These are phyloP conservation scores for Henckelia pumila DNA, from an alignment of 257 asterid genomes.

Conservation along the genomic window DNA sequence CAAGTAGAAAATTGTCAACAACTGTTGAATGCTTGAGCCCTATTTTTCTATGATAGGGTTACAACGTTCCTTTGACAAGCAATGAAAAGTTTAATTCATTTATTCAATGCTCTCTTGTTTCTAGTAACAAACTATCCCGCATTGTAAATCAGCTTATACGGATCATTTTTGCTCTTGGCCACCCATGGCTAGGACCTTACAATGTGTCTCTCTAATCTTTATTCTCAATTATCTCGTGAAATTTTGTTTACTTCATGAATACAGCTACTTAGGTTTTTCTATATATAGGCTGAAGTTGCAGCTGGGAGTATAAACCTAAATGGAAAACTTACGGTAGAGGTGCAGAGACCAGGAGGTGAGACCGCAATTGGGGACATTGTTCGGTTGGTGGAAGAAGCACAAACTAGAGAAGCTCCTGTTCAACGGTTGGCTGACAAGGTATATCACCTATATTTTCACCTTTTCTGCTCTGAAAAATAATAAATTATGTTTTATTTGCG, in stretches of 20 bases:
- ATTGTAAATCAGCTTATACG: neutral
- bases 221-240: neutral
- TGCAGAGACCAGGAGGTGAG: constrained; percentile 96
- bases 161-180: neutral
- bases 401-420: constrained; percentile 96
- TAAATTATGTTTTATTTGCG: neutral
- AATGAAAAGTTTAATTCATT: constrained; percentile 5
- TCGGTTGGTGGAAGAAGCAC: constrained; percentile 98
- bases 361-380: constrained; percentile 94
- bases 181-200: constrained; percentile 8
- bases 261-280: constrained; percentile 23
- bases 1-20: neutral
- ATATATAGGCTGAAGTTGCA: constrained; percentile 76
- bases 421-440: constrained; percentile 99
- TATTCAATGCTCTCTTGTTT: constrained; percentile 10
- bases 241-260: constrained; percentile 25
- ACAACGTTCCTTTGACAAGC: constrained; percentile 12
- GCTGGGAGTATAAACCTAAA: constrained; percentile 97
- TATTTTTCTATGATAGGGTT: constrained; percentile 10
- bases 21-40: neutral
- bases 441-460: constrained; percentile 18
- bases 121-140: constrained; percentile 19
- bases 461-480: constrained; percentile 3
- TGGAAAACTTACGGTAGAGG: constrained; percentile 89
- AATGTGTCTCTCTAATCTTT: neutral